Conservation (phyloP, 768 basidiomycete genomes). For the Tylopilus vinaceipallidus region DNA sequence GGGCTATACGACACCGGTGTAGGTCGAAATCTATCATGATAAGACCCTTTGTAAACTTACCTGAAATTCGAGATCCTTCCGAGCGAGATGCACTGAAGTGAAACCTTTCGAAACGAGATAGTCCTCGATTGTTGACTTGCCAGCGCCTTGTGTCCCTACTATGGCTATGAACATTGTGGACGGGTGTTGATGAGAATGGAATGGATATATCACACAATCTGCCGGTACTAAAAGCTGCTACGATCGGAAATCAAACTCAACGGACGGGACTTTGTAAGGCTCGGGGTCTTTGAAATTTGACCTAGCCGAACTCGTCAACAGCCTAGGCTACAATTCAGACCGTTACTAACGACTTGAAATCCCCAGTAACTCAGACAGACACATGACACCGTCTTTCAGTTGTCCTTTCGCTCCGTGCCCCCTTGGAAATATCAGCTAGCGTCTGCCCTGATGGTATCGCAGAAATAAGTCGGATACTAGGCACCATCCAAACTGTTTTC, state of each 20-base stretch:
- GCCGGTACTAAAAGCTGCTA: not conserved
- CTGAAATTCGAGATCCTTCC: constrained; percentile 12
- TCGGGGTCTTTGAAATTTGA: no score
- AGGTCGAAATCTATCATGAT: not conserved
- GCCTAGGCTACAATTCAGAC: no score
- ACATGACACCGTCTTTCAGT: no score
- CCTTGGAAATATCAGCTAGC: no score
- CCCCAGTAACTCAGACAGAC: no score
- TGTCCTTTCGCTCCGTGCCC: no score
- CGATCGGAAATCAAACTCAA: not conserved
- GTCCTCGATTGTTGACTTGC: constrained; percentile 57
- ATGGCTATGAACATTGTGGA: constrained; percentile 64
- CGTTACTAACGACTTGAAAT: not conserved
- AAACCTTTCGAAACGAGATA: constrained; percentile 64
- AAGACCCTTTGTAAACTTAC: constrained; percentile 13
- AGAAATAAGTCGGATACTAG: not conserved
- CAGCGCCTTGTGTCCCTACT: constrained; percentile 60
- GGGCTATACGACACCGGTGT: constrained; percentile 7
- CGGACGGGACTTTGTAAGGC: no score
- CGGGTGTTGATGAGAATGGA: not conserved
- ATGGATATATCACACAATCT: not conserved
- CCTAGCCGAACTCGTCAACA: no score
- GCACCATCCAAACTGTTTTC: not conserved
- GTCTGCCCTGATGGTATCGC: not conserved
- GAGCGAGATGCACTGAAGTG: constrained; percentile 42